phyloP scores from a whole-genome alignment of 2,329 filamentous ascomycete genomes.

The Ophiocordyceps camponoti-rufipedis region DNA sequence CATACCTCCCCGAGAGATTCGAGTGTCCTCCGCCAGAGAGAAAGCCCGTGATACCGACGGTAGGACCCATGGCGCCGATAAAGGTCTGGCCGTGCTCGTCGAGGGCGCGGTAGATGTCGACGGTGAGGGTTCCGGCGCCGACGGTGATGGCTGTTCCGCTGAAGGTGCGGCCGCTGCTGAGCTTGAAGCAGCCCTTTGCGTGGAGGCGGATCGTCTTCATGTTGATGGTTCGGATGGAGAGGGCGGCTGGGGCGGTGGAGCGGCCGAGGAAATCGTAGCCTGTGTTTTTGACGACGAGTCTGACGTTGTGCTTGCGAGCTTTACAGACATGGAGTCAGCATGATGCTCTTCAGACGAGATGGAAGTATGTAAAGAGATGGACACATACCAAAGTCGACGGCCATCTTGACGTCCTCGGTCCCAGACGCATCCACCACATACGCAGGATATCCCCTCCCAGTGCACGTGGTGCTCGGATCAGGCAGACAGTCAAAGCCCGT shows the following conservation, averaged over 20 bases:
- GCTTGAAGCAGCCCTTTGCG: slow-evolving; percentile 17
- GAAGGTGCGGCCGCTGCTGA: slow-evolving; percentile 22
- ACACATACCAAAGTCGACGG: background rate
- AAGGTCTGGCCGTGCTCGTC: slow-evolving; percentile 25
- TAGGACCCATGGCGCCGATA: slow-evolving; percentile 34
- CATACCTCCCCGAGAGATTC: slow-evolving; percentile 30
- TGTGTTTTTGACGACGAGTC: slow-evolving; percentile 21
- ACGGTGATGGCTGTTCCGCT: slow-evolving; percentile 29
- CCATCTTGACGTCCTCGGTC: slow-evolving; percentile 13
- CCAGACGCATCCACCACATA: slow-evolving; percentile 17
- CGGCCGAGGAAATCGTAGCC: slow-evolving; percentile 26
- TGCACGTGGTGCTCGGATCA: slow-evolving; percentile 15
- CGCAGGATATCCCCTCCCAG: slow-evolving; percentile 13
- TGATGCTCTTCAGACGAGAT: background rate
- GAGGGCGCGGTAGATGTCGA: slow-evolving; percentile 26
- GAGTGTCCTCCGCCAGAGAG: slow-evolving; percentile 43
- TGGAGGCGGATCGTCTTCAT: slow-evolving; percentile 20
- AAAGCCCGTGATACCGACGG: slow-evolving; percentile 42
- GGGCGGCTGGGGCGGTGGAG: slow-evolving; percentile 27
- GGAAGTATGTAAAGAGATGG: background rate
- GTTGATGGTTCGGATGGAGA: slow-evolving; percentile 35
- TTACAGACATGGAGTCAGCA: background rate
- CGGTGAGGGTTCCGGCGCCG: slow-evolving; percentile 32
- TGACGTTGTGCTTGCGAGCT: slow-evolving; percentile 23
- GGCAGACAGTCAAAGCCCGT: slow-evolving; percentile 33